phyloP scores from a whole-genome alignment of 768 basidiomycete species.

The Terana coerulea region DNA sequence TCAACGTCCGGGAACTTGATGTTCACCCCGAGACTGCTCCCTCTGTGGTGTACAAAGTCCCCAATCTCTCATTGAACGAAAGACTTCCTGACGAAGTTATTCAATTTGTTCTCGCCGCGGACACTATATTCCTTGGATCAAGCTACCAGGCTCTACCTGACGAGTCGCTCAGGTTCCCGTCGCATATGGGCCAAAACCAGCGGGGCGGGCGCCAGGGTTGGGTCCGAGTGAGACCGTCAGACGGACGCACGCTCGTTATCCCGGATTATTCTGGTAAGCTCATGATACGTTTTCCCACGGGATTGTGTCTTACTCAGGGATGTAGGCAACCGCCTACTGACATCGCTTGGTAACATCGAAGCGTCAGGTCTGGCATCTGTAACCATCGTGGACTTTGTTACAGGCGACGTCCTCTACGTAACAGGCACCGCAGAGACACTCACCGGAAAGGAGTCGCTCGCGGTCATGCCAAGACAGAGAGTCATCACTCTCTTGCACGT shows the following conservation, averaged over 20 bases:
- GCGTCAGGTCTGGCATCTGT: constrained; percentile 52
- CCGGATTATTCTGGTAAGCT: constrained; percentile 59
- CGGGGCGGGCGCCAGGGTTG: constrained; percentile 63
- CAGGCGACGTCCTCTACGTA: constrained; percentile 57
- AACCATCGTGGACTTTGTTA: constrained; percentile 50
- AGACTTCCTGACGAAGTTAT: constrained; percentile 49
- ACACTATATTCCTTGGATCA: constrained; percentile 56
- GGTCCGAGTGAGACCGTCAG: constrained; percentile 43
- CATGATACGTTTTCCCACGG: neutral
- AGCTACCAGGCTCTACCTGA: constrained; percentile 38
- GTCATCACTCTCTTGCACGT: constrained; percentile 44
- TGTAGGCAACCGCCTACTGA: constrained; percentile 59
- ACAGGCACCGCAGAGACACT: constrained; percentile 53
- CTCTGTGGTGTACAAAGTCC: constrained; percentile 31
- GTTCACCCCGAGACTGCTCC: constrained; percentile 39
- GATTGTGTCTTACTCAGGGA: constrained; percentile 4
- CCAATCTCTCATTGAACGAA: constrained; percentile 31
- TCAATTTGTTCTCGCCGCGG: constrained; percentile 42
- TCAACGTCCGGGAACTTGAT: constrained; percentile 50
- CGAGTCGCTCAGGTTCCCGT: constrained; percentile 42
- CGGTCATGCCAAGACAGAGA: constrained; percentile 54
- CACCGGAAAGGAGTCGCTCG: constrained; percentile 43
- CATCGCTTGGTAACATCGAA: constrained; percentile 60
- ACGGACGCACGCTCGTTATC: constrained; percentile 50
- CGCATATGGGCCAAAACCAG: constrained; percentile 61